Evolutionary conservation across 2,329 filamentous ascomycete species (phyloP).

Genomic region (Cyclaneusma minus): DNA sequence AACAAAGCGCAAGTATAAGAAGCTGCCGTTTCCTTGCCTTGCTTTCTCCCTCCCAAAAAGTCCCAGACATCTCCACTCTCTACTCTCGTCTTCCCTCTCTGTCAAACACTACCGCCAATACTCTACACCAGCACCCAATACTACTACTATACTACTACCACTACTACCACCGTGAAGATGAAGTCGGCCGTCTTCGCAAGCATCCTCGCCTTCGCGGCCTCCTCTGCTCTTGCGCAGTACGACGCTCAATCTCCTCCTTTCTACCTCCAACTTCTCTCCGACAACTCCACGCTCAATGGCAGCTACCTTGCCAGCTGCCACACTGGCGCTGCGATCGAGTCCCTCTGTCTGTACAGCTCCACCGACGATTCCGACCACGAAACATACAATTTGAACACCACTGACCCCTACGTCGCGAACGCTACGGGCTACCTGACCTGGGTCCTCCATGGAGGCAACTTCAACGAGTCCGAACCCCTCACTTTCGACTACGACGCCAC

Average conservation of each 20-base stretch:
- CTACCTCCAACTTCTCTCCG: constrained; percentile 22
- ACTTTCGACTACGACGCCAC: constrained; percentile 20
- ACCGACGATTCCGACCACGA: constrained; percentile 9
- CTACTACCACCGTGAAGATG: too few species aligned
- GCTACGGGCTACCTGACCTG: constrained; percentile 12
- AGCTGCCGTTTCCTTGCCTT: too few species aligned
- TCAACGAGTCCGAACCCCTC: constrained; percentile 20
- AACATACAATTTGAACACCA: constrained; percentile 19
- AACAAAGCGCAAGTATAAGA: too few species aligned
- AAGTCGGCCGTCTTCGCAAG: constrained; percentile 8
- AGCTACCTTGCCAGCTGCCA: constrained; percentile 26
- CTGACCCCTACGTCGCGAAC: constrained; percentile 11
- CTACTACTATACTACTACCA: too few species aligned
- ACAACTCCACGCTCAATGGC: constrained; percentile 22
- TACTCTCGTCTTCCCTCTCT: too few species aligned
- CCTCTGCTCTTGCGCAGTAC: constrained; percentile 13
- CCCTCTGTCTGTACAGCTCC: constrained; percentile 21
- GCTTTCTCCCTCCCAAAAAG: too few species aligned
- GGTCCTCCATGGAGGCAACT: constrained; percentile 9
- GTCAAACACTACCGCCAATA: too few species aligned
- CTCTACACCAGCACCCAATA: too few species aligned
- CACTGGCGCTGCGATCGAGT: constrained; percentile 30
- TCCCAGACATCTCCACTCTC: too few species aligned
- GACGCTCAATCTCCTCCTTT: constrained; percentile 26
- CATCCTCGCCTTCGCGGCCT: constrained; percentile 5